Percentiles rank a stretch among this genome's conserved stretches.
phyloP scores from a whole-genome alignment of 2,329 filamentous ascomycete species.

The Ophiostoma piceae region DNA sequence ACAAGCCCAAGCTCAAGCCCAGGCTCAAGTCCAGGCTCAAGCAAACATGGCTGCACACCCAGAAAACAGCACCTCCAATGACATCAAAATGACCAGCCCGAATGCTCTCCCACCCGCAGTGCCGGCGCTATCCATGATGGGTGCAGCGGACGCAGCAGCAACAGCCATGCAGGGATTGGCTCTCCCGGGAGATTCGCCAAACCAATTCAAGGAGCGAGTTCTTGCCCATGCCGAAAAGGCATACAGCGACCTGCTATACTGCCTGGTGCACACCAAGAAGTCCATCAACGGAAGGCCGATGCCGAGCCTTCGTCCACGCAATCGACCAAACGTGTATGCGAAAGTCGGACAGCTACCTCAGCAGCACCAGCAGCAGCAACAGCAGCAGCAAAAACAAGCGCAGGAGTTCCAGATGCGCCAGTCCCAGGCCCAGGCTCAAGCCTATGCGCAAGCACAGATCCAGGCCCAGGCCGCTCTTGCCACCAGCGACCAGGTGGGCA shows the following conservation, averaged over 20 bases:
- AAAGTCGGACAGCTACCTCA: conserved; percentile 42
- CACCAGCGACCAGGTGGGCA: conserved; percentile 14
- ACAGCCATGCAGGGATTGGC: conserved; percentile 9
- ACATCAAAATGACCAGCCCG: conserved; percentile 31
- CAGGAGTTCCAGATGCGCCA: not conserved
- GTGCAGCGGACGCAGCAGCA: not conserved
- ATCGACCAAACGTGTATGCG: conserved; percentile 52
- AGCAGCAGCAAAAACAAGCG: conserved; percentile 13
- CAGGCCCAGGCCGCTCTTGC: conserved; percentile 11
- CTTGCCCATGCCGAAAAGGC: conserved; percentile 65
- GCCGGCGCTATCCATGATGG: conserved; percentile 24
- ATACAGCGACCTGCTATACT: conserved; percentile 65
- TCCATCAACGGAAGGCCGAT: conserved; percentile 38
- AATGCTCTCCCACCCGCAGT: conserved; percentile 30
- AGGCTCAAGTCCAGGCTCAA: not conserved
- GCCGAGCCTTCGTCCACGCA: conserved; percentile 37
- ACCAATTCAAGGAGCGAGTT: conserved; percentile 61
- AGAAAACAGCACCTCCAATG: conserved; percentile 8
- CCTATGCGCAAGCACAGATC: conserved; percentile 9
- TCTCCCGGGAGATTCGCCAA: conserved; percentile 27
- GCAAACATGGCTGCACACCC: conserved; percentile 4
- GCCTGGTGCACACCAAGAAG: conserved; percentile 57
- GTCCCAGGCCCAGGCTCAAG: conserved; percentile 14
- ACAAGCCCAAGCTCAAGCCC: no score
- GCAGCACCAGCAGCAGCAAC: conserved; percentile 23